Percentiles rank a stretch among this genome's conserved stretches.
Evolutionary conservation across 202 grass and related monocot genomes (phyloP).

Genomic region (Zizania palustris): DNA sequence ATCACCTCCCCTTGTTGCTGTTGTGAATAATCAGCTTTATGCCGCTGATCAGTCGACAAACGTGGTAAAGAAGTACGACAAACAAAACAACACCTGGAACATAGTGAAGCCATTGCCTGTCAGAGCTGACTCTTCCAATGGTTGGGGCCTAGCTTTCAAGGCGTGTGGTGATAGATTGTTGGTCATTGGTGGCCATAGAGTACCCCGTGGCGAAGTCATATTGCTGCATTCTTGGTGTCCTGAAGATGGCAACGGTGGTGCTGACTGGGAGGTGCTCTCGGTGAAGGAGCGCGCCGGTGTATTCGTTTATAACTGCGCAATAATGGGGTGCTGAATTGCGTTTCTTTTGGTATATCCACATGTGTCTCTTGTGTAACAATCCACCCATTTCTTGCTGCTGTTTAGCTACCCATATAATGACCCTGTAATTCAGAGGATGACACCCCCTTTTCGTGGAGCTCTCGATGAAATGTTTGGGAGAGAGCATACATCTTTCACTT

Average conservation of each 20-base stretch:
- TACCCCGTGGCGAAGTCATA: constrained; percentile 60
- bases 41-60: constrained; percentile 69
- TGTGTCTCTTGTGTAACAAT: constrained; percentile 40
- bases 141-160: constrained; percentile 88
- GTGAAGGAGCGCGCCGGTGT: constrained; percentile 63
- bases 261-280: constrained; percentile 75
- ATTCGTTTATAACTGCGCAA: constrained; percentile 83
- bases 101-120: constrained; percentile 76
- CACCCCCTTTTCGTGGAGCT: constrained; percentile 49
- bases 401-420: constrained; percentile 51
- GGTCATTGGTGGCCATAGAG: constrained; percentile 68
- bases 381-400: constrained; percentile 33
- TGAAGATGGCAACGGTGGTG: constrained; percentile 49
- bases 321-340: constrained; percentile 87
- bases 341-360: constrained; percentile 15
- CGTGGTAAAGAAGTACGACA: constrained; percentile 88
- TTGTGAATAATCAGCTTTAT: constrained; percentile 95
- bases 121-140: constrained; percentile 76
- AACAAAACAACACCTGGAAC: constrained; percentile 78
- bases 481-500: constrained; percentile 61
- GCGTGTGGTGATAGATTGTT: constrained; percentile 78
- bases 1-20: constrained; percentile 75
- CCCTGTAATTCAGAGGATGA: constrained; percentile 59
- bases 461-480: constrained; percentile 53
- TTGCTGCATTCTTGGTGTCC: constrained; percentile 79